These are phyloP conservation scores for Daldinia childiae DNA, from an alignment of 495 filamentous ascomycete species.

Conservation along the genomic window DNA sequence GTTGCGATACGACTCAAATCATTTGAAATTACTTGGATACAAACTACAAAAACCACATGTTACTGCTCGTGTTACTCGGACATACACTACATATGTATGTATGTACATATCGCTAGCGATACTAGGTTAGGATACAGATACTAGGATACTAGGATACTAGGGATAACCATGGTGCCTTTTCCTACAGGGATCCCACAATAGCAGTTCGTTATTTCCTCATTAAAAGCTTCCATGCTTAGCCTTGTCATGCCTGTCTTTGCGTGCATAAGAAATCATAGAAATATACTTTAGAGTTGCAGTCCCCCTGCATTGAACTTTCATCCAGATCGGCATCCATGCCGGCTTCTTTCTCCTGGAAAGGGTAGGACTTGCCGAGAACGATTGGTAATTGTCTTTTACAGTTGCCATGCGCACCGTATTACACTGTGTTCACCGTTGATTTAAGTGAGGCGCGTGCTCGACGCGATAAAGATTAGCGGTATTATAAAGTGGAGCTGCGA, in stretches of 20 bases:
- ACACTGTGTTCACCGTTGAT: slow-evolving; percentile 11
- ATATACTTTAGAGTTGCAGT: slow-evolving; percentile 19
- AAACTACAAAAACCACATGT: slow-evolving; percentile 15
- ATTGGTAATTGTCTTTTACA: slow-evolving; percentile 1
- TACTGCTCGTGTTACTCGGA: neutral
- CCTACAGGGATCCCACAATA: slow-evolving; percentile 15
- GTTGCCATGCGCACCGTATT: slow-evolving; percentile 6
- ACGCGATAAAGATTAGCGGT: slow-evolving; percentile 18
- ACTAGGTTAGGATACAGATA: no score
- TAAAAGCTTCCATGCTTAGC: slow-evolving; percentile 13
- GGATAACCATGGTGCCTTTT: neutral
- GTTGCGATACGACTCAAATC: neutral
- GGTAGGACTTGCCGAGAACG: slow-evolving; percentile 19
- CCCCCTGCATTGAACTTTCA: slow-evolving; percentile 32
- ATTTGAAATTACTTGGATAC: neutral
- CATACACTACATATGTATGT: no score
- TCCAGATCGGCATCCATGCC: slow-evolving; percentile 23
- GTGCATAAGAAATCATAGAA: slow-evolving; percentile 9
- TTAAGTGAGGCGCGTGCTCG: slow-evolving; percentile 4
- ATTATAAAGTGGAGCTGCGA: neutral
- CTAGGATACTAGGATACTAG: no score
- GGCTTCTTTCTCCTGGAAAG: slow-evolving; percentile 6
- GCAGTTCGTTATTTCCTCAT: slow-evolving; percentile 17
- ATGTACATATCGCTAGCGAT: neutral
- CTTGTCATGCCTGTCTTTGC: slow-evolving; percentile 11